Conservation (phyloP, 1,284 basidiomycete genomes). For the Ceratobasidium sp. region DNA sequence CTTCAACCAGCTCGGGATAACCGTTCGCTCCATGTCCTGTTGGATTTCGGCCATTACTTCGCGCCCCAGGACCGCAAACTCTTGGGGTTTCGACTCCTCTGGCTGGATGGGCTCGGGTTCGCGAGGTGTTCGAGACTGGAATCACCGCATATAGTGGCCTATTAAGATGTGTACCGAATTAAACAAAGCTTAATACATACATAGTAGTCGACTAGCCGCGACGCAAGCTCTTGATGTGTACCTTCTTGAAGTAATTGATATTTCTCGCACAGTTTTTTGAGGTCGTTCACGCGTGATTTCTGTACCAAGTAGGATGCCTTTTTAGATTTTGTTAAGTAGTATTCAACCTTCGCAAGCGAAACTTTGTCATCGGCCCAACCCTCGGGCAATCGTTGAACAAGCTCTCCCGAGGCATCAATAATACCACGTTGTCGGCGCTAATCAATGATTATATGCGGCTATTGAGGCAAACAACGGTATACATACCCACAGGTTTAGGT, state of each 20-base stretch:
- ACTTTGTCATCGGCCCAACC: background rate
- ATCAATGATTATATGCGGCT: no score
- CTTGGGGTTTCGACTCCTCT: no score
- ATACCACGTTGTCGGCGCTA: no score
- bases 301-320: no score
- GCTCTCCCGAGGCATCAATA: background rate
- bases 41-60: background rate
- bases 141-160: no score
- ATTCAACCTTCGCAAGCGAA: background rate
- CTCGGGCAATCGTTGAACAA: background rate
- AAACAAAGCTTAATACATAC: background rate
- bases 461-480: no score
- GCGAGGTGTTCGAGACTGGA: no score
- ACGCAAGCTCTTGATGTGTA: background rate
- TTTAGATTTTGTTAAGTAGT: background rate
- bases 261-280: background rate
- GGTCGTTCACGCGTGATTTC: background rate
- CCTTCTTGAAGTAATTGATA: background rate
- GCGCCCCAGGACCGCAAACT: background rate
- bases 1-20: conserved; percentile 43
- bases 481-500: no score
- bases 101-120: no score
- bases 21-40: conserved; percentile 25
- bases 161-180: no score
- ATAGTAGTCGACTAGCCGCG: background rate